phyloP scores from a whole-genome alignment of 805 yeast genomes.

The Pichia phayaonensis region DNA sequence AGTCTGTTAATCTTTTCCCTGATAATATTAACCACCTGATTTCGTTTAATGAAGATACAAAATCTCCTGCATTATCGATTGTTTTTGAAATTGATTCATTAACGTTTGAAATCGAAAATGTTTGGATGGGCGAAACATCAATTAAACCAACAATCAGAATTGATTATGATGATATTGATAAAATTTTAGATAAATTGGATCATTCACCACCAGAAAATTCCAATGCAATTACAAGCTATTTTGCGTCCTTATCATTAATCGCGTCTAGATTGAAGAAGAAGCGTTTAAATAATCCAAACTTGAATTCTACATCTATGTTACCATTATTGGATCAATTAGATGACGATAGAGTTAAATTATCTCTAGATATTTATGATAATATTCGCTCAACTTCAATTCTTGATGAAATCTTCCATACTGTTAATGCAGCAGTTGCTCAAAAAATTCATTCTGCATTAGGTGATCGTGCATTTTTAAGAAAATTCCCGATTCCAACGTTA shows the following conservation, averaged over 20 bases:
- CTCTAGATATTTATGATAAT: slow-evolving; percentile 64
- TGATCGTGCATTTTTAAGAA: slow-evolving; percentile 73
- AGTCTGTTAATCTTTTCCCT: slow-evolving; percentile 61
- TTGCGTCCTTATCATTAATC: slow-evolving; percentile 55
- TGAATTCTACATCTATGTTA: slow-evolving; percentile 44
- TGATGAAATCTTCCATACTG: slow-evolving; percentile 72
- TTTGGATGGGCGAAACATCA: slow-evolving; percentile 68
- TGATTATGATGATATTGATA: slow-evolving; percentile 47
- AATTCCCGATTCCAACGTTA: slow-evolving; percentile 78
- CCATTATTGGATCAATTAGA: slow-evolving; percentile 74
- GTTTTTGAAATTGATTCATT: slow-evolving; percentile 71
- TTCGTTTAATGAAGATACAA: slow-evolving; percentile 54
- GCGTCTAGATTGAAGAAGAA: slow-evolving; percentile 66
- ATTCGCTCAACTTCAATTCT: slow-evolving; percentile 50
- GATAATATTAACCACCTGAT: slow-evolving; percentile 48
- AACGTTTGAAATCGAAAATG: slow-evolving; percentile 63
- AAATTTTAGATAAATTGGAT: slow-evolving; percentile 31
- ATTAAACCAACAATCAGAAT: slow-evolving; percentile 57
- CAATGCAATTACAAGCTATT: slow-evolving; percentile 54
- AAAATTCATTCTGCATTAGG: slow-evolving; percentile 69
- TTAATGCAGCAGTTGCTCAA: slow-evolving; percentile 81
- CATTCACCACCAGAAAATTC: slow-evolving; percentile 29
- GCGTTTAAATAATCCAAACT: slow-evolving; percentile 43
- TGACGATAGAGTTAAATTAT: slow-evolving; percentile 71
- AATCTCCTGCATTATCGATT: slow-evolving; percentile 65